Evolutionary conservation across 2,329 filamentous ascomycete genomes (phyloP).

Genomic region (Trematosphaeria pertusa): DNA sequence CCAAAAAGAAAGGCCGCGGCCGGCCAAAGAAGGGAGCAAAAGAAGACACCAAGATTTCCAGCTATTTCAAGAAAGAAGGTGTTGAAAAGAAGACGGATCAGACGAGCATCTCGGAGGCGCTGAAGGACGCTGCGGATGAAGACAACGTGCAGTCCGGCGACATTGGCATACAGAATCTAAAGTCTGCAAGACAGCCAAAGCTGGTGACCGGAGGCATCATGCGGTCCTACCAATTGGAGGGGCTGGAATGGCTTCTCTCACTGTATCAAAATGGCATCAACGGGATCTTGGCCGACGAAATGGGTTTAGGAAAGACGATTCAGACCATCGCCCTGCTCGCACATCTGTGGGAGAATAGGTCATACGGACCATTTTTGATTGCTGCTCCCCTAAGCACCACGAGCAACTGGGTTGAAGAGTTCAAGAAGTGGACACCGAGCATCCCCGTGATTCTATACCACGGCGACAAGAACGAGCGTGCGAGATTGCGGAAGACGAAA

Average conservation of each 20-base stretch:
- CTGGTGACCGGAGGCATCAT: conserved; percentile 87
- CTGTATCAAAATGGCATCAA: conserved; percentile 90
- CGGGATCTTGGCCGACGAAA: conserved; percentile 91
- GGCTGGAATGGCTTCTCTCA: conserved; percentile 87
- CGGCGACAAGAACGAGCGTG: conserved; percentile 79
- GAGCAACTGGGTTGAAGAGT: conserved; percentile 96
- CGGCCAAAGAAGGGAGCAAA: conserved; percentile 46
- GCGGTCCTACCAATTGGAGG: conserved; percentile 93
- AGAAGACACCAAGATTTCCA: conserved; percentile 58
- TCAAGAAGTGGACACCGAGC: conserved; percentile 84
- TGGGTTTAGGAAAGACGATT: conserved; percentile 92
- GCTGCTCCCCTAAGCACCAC: conserved; percentile 90
- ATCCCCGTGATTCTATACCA: conserved; percentile 94
- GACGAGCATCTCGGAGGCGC: conserved; percentile 62
- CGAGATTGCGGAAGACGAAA: conserved; percentile 72
- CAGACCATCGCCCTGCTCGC: conserved; percentile 90
- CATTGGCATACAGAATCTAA: conserved; percentile 70
- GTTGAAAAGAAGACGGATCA: conserved; percentile 61
- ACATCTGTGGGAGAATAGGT: conserved; percentile 83
- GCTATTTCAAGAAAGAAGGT: conserved; percentile 67
- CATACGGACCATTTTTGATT: conserved; percentile 89
- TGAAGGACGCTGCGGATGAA: conserved; percentile 65
- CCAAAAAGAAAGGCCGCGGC: conserved; percentile 42
- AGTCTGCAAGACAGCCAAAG: conserved; percentile 84
- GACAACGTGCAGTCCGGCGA: conserved; percentile 65